Base-by-base conservation (phyloP, 208 protist species). In the Strigomonas oncopelti region DNA sequence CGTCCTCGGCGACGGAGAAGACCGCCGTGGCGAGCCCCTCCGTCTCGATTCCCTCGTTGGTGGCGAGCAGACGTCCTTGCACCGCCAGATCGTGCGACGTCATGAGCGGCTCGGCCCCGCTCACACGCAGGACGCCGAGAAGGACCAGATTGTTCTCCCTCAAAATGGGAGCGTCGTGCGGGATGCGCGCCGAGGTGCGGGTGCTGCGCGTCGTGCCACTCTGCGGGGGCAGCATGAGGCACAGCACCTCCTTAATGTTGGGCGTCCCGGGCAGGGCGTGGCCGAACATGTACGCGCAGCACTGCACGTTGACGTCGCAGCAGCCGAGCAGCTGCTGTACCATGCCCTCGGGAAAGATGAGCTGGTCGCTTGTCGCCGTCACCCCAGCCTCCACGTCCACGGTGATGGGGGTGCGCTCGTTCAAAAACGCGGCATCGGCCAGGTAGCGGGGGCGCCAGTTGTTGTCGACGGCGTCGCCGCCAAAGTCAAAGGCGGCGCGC, bases 171-270 rank as follows among this genome's bases (percentile, higher is more conserved):
- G 86, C 64, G 27, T 87, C 61, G 71, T 85, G 83, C 1, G 88
- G 88, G 46, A 96, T 87, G 59, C 61, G 69, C 7, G 72, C 69
- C 5, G 91, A 85, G 45, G 83, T 91, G 57, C 83, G 85, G 22
- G 70, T 78, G 64, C 88, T 85, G 38, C 81, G 76, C 1, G 78
- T 80, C 9, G 84, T 85, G 53, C 88, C 80, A 32, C 81, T 85
- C 78, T 96, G 91, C 18, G 91, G 91, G 18, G 91, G 91, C 13
- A 96, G 64, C 82, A 96, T 84, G 34, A 94, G 65, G 54, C 88
- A 93, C 25, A 93, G 70, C 24, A 96, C 88, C 70, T 96, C 84
- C 61, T 94, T 94, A 32, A 96, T 82, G 69, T 92, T 87, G 4
- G 91, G 91, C 24, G 87, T 73, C 55, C 88, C 83, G 7, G 91